Conservation (phyloP, 2,329 filamentous ascomycete species). For the Acarospora socialis region DNA sequence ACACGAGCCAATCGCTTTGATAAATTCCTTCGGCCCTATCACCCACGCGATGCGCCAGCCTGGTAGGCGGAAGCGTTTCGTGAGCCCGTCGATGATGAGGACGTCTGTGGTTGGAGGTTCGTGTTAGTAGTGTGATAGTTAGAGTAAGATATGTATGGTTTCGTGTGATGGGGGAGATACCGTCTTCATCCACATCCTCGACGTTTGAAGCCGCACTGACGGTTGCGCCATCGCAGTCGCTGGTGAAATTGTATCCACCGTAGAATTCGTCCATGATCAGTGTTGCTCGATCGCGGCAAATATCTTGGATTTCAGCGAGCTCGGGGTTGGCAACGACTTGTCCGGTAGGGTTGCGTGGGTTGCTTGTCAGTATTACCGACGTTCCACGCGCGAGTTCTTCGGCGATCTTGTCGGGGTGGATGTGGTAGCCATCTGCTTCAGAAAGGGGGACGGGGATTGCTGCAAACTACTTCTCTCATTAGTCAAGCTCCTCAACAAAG, state of each 20-base stretch:
- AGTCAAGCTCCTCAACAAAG: not conserved
- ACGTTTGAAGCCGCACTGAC: conserved; percentile 84
- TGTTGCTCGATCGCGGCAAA: conserved; percentile 79
- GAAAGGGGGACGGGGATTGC: conserved; percentile 75
- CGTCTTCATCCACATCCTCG: conserved; percentile 71
- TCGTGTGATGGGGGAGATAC: conserved; percentile 15
- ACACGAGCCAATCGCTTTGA: conserved; percentile 81
- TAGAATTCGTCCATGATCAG: conserved; percentile 97
- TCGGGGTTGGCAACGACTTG: conserved; percentile 75
- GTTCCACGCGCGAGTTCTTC: conserved; percentile 80
- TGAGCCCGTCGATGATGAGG: conserved; percentile 86
- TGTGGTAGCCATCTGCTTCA: conserved; percentile 78
- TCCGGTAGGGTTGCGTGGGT: conserved; percentile 88
- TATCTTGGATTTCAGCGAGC: conserved; percentile 78
- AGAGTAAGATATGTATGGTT: too few relatives aligned
- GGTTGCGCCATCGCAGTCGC: conserved; percentile 75
- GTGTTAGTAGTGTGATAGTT: too few relatives aligned
- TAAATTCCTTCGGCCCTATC: conserved; percentile 88
- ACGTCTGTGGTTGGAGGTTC: conserved; percentile 54
- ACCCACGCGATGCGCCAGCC: conserved; percentile 98
- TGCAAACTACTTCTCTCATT: conserved; percentile 46
- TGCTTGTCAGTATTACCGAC: conserved; percentile 82
- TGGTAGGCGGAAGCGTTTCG: conserved; percentile 89
- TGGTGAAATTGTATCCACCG: conserved; percentile 89
- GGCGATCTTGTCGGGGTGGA: conserved; percentile 84